Evolutionary conservation across 148 eudicot genomes (phyloP), one percentile per base, ranked within the genome.

Genomic region (Selenicereus undatus): DNA sequence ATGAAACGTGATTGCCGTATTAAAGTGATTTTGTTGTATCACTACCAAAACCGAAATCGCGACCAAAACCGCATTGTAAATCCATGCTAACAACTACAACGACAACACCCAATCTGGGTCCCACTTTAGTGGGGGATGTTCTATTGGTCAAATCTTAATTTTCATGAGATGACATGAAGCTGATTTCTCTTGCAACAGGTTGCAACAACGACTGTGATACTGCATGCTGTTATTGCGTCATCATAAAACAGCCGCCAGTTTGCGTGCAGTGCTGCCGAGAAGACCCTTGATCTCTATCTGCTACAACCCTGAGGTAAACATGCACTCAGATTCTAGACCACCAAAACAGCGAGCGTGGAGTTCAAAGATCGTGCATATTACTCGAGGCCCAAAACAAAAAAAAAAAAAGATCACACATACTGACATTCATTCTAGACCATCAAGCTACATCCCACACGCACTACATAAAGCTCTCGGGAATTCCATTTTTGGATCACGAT

Each of bases 191-290:
- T 72, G 80, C 29, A 29, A 75, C 78, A 75, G 78, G 78, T 52
- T 75, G 78, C 78, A 75, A 52, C 51, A 75, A 75, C 65, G 78
- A 75, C 65, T 75, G 78, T 14, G 78, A 75, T 75, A 26, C 39
- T 30, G 58, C 65, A 0, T 75, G 78, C 65, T 75, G 78, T 75
- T 75, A 75, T 12, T 75, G 78, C 52, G 78, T 75, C 65, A 75
- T 51, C 65, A 52, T 4, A 75, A 75, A 75, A 26, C 78, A 75
- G 32, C 78, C 78, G 24, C 78, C 78, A 26, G 43, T 75, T 54
- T 75, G 78, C 14, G 65, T 75, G 1, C 58, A 75, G 65, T 75
- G 78, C 26, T 75, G 78, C 36, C 35, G n/a, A 36, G 36, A 64
- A 56, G 65, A 82, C 5, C 64, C 24, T 21, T 80, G 58, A 35